A percentile compares a stretch with the other conserved stretches of the same genome.
These are phyloP conservation scores for Cinchona pubescens DNA, from an alignment of 257 asterid genomes.

Conservation along the genomic window DNA sequence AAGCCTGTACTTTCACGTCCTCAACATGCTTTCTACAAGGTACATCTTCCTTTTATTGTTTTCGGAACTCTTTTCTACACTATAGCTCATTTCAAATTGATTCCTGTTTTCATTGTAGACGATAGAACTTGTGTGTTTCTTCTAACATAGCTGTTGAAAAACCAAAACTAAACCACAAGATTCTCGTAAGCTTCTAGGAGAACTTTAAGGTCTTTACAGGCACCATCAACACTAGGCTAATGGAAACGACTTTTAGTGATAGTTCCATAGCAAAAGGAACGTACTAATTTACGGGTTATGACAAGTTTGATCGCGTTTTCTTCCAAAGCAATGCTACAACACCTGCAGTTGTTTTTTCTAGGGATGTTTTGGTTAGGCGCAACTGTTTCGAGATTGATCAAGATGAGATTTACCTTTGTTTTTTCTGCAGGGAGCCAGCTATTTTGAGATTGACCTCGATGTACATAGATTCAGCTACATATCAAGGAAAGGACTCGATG, in stretches of 20 bases:
- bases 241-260: neutral
- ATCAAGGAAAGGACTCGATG: slow-evolving; percentile 75
- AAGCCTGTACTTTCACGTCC: slow-evolving; percentile 97
- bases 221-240: neutral
- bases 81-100: neutral
- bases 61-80: neutral
- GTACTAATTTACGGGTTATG: neutral
- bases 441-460: slow-evolving; percentile 89
- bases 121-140: neutral
- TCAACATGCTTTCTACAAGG: slow-evolving; percentile 77
- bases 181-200: neutral
- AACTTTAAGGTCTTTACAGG: neutral
- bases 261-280: too few relatives aligned
- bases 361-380: neutral
- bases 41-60: slow-evolving; percentile 4
- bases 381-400: too few relatives aligned
- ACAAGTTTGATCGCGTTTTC: neutral
- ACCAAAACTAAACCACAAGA: neutral
- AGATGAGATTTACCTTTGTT: slow-evolving; percentile 2
- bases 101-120: neutral
- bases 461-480: slow-evolving; percentile 91
- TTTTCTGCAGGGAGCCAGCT: slow-evolving; percentile 63
- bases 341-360: neutral
- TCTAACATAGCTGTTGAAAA: neutral
- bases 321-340: neutral